Percentiles rank a stretch among this genome's conserved stretches.
These are phyloP conservation scores for Fusarium coffeatum DNA, from an alignment of 2,329 filamentous ascomycete genomes.

Conservation along the genomic window DNA sequence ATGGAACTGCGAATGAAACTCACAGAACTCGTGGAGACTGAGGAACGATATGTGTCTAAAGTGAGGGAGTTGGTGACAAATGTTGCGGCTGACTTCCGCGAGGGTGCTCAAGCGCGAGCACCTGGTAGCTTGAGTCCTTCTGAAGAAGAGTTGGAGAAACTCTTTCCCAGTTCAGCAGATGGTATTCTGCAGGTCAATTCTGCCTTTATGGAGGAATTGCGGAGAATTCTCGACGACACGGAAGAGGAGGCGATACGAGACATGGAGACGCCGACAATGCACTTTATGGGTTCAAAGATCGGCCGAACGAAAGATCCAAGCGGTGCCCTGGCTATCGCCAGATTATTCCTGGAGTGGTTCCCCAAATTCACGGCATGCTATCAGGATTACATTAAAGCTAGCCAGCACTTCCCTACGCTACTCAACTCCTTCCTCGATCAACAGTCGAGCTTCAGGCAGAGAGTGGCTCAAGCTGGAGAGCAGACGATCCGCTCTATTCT, in stretches of 20 bases:
- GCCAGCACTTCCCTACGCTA: slow-evolving; percentile 85
- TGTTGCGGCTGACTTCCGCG: slow-evolving; percentile 82
- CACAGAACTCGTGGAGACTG: slow-evolving; percentile 90
- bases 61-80: slow-evolving; percentile 84
- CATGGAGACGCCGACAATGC: slow-evolving; percentile 69
- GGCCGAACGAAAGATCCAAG: slow-evolving; percentile 75
- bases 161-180: slow-evolving; percentile 86
- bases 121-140: slow-evolving; percentile 76
- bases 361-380: slow-evolving; percentile 93
- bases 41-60: slow-evolving; percentile 93
- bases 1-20: slow-evolving; percentile 87
- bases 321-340: slow-evolving; percentile 82
- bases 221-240: slow-evolving; percentile 81
- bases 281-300: slow-evolving; percentile 56
- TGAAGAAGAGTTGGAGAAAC: slow-evolving; percentile 75
- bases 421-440: slow-evolving; percentile 83
- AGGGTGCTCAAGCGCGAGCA: slow-evolving; percentile 70
- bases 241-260: slow-evolving; percentile 83
- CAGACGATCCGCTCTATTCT: slow-evolving; percentile 90
- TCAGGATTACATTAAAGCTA: slow-evolving; percentile 90
- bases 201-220: slow-evolving; percentile 81
- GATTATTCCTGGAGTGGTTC: slow-evolving; percentile 89
- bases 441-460: slow-evolving; percentile 83
- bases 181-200: slow-evolving; percentile 85
- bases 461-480: slow-evolving; percentile 86